These are phyloP conservation scores for Melanomma pulvis-pyrius DNA, from an alignment of 495 filamentous ascomycete species.

Conservation along the genomic window DNA sequence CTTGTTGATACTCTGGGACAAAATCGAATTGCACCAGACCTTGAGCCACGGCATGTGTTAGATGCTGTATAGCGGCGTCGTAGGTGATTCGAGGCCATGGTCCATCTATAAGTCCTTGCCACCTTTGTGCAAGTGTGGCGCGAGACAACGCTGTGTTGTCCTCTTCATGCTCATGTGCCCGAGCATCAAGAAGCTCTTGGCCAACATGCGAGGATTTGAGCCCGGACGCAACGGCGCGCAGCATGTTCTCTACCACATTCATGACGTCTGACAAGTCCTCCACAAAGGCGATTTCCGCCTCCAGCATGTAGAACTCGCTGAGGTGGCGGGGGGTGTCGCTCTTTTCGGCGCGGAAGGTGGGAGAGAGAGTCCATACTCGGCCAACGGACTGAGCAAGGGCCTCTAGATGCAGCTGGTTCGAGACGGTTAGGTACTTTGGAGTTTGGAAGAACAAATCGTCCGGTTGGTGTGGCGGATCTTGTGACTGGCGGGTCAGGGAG, in stretches of 20 bases:
- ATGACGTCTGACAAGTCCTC: conserved; percentile 70
- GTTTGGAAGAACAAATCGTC: conserved; percentile 71
- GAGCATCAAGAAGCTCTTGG: conserved; percentile 61
- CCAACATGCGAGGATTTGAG: conserved; percentile 61
- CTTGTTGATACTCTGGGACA: conserved; percentile 68
- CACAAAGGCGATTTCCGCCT: conserved; percentile 83
- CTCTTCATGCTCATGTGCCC: conserved; percentile 46
- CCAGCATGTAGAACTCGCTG: conserved; percentile 98
- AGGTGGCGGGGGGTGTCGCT: conserved; percentile 93
- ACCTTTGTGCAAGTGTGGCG: conserved; percentile 64
- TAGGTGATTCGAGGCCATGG: conserved; percentile 88
- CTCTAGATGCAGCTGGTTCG: conserved; percentile 91
- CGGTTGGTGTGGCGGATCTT: conserved; percentile 15
- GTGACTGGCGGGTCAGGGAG: conserved; percentile 35
- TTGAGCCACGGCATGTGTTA: conserved; percentile 62
- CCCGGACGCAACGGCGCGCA: conserved; percentile 61
- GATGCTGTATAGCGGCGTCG: conserved; percentile 68
- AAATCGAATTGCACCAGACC: conserved; percentile 62
- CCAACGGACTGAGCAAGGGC: conserved; percentile 85
- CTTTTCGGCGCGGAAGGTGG: conserved; percentile 90
- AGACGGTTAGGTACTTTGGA: conserved; percentile 95
- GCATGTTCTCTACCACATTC: conserved; percentile 74
- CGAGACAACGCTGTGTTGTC: conserved; percentile 41
- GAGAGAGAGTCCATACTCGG: conserved; percentile 91
- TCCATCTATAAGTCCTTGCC: conserved; percentile 64